A percentile compares a stretch with the other conserved stretches of the same genome.
Conservation (phyloP, 371 early-diverging fungal genomes). For the Zychaea mexicana region DNA sequence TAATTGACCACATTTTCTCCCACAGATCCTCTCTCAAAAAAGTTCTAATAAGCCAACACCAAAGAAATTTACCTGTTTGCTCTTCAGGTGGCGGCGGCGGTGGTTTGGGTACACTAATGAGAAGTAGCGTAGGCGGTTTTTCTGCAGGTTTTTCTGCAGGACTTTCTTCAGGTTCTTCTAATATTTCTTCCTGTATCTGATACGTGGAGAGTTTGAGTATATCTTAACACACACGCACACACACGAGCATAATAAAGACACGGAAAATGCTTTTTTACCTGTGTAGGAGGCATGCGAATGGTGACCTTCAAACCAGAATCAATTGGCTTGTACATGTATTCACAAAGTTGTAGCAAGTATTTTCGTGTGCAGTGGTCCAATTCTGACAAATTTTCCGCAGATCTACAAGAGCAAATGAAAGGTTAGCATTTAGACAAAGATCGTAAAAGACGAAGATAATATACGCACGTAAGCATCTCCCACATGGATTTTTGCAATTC, state of each 20-base stretch:
- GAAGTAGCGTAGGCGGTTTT: slow-evolving; percentile 26
- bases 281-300: slow-evolving; percentile 41
- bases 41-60: too few species aligned
- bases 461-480: slow-evolving; percentile 42
- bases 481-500: slow-evolving; percentile 41
- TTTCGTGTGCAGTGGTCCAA: slow-evolving; percentile 60
- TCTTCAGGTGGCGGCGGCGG: slow-evolving; percentile 16
- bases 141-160: background rate
- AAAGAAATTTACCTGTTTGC: background rate
- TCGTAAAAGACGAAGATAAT: too few species aligned
- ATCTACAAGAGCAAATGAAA: slow-evolving; percentile 10
- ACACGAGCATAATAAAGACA: background rate
- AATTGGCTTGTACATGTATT: slow-evolving; percentile 61
- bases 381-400: slow-evolving; percentile 28
- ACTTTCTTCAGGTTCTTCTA: background rate
- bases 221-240: too few species aligned
- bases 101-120: slow-evolving; percentile 33
- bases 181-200: background rate
- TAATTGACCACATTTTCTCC: too few species aligned
- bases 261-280: background rate
- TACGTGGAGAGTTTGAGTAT: too few species aligned
- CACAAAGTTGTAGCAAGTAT: slow-evolving; percentile 59
- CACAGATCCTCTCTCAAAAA: too few species aligned
- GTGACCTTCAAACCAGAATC: slow-evolving; percentile 59
- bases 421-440: background rate